phyloP scores from a whole-genome alignment of 176 grass and related monocot genomes.

The Guadua angustifolia region DNA sequence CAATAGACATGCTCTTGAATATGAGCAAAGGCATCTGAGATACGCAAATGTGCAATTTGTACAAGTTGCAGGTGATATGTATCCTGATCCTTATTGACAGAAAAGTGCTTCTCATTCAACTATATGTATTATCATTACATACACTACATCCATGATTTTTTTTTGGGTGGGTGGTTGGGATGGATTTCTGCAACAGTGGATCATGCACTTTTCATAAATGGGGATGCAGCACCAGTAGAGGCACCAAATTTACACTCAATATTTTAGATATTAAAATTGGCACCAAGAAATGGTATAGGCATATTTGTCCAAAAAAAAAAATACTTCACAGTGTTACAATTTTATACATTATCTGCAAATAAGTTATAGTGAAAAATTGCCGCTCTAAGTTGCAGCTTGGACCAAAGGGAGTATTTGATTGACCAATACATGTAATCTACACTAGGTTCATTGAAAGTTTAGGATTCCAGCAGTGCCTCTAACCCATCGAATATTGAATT shows the following conservation, averaged over 20 bases:
- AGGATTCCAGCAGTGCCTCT: neutral
- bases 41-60: neutral
- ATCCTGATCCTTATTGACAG: constrained; percentile 17
- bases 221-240: neutral
- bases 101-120: constrained; percentile 28
- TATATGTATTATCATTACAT: neutral
- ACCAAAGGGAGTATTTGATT: constrained; percentile 3
- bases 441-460: constrained; percentile 14
- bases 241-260: neutral
- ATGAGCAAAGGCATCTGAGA: neutral
- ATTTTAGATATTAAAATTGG: constrained; percentile 18
- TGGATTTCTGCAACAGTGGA: neutral
- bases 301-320: neutral
- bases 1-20: constrained; percentile 13
- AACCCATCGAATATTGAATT: no score
- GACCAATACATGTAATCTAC: neutral
- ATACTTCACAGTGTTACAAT: neutral
- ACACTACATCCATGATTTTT: constrained; percentile 1
- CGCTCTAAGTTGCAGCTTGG: neutral
- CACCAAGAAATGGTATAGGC: neutral
- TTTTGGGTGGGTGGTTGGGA: neutral
- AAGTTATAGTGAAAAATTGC: constrained; percentile 4
- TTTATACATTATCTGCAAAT: neutral
- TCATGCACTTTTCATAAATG: neutral
- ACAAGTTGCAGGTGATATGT: neutral